Percentiles rank a stretch among this genome's conserved stretches.
Conservation (phyloP, 345 rosid species). For the Eucalyptus microcorys region DNA sequence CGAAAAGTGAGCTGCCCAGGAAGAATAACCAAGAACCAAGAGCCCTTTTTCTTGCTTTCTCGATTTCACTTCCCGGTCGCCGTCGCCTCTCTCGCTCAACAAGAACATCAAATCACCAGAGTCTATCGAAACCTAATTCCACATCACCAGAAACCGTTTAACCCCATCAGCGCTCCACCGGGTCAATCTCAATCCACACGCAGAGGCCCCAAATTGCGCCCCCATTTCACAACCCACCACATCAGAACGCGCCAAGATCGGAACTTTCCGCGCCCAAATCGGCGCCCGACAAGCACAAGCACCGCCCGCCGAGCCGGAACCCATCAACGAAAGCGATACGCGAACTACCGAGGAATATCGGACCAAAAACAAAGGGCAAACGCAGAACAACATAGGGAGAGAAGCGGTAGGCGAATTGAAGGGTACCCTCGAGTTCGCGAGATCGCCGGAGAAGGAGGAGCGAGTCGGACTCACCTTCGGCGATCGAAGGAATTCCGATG, state of each 20-base stretch:
- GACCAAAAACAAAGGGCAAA: neutral
- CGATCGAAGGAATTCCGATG: neutral
- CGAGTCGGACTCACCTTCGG: neutral
- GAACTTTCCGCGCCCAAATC: neutral
- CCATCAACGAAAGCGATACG: neutral
- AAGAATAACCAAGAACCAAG: neutral
- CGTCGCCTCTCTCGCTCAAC: neutral
- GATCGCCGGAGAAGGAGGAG: neutral
- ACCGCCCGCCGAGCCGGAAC: neutral
- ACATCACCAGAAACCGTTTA: neutral
- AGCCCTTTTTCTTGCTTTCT: neutral
- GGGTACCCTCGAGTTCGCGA: neutral
- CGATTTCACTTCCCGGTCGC: neutral
- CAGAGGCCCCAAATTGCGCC: neutral
- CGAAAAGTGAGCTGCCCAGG: neutral
- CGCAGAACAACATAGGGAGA: neutral
- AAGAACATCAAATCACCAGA: neutral
- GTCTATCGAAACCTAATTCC: neutral
- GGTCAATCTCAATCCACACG: neutral
- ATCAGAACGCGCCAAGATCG: neutral
- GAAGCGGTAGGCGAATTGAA: neutral
- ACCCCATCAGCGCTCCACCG: neutral
- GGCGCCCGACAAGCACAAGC: neutral
- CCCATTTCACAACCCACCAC: neutral
- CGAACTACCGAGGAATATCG: neutral